These are phyloP conservation scores for Sordariomycetes sp. DNA, from an alignment of 2,329 filamentous ascomycete species.

Conservation along the genomic window DNA sequence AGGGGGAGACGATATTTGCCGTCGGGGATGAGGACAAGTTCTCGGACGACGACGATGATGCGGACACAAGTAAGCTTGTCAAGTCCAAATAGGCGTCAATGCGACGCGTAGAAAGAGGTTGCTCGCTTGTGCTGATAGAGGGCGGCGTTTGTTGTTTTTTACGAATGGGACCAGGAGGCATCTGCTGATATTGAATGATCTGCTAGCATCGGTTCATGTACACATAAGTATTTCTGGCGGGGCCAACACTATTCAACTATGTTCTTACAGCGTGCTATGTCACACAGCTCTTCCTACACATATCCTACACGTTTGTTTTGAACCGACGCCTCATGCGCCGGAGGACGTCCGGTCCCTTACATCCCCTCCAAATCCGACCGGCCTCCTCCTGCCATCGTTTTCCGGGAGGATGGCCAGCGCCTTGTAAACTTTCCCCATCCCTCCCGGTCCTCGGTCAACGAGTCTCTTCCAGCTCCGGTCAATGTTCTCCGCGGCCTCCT, in stretches of 20 bases:
- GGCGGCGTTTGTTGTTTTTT: constrained; percentile 2
- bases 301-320: not conserved
- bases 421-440: constrained; percentile 95
- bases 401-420: constrained; percentile 84
- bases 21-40: constrained; percentile 79
- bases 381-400: constrained; percentile 61
- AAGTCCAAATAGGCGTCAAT: constrained; percentile 1
- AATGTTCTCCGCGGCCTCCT: constrained; percentile 49
- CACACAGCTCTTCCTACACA: not conserved
- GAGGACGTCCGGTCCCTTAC: constrained; percentile 17
- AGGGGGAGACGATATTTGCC: constrained; percentile 93
- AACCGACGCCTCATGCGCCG: not conserved
- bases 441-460: constrained; percentile 70
- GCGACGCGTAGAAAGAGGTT: not conserved
- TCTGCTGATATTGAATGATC: no score
- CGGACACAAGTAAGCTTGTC: constrained; percentile 51
- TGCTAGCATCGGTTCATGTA: no score
- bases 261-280: no score
- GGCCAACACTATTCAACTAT: no score
- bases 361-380: constrained; percentile 86
- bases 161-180: not conserved
- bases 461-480: constrained; percentile 71
- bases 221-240: no score
- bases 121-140: not conserved
- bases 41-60: constrained; percentile 57